Evolutionary conservation across 164 flowering plant genomes (phyloP).

Genomic region (Magnolia sinica): DNA sequence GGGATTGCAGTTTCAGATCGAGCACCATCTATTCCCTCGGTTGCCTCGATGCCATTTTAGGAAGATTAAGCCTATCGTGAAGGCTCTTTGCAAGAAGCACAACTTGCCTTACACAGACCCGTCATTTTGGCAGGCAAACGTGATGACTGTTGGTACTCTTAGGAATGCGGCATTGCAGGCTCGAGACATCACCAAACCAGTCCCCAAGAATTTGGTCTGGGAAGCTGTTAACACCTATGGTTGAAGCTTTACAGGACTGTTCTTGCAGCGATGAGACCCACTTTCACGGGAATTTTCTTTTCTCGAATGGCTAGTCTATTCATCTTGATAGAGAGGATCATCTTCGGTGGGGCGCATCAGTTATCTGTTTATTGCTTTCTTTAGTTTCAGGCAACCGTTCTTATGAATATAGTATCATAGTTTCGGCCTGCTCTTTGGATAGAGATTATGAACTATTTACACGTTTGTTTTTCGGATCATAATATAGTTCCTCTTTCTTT

Average conservation of each 20-base stretch:
- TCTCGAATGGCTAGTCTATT: not conserved
- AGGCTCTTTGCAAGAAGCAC: slow-evolving; percentile 66
- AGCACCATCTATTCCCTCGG: slow-evolving; percentile 69
- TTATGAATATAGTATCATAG: not conserved
- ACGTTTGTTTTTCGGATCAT: not conserved
- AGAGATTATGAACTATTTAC: not conserved
- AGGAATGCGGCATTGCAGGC: slow-evolving; percentile 61
- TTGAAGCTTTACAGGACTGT: slow-evolving; percentile 17
- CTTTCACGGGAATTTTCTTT: not conserved
- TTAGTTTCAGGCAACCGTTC: not conserved
- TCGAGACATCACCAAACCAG: slow-evolving; percentile 37
- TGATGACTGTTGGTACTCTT: slow-evolving; percentile 41
- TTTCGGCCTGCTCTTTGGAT: not conserved
- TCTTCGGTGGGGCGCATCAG: not conserved
- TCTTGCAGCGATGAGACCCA: not conserved
- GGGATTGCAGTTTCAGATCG: slow-evolving; percentile 66
- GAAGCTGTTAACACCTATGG: slow-evolving; percentile 74
- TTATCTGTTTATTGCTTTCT: too few species aligned
- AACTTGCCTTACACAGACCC: slow-evolving; percentile 49
- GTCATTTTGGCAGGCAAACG: slow-evolving; percentile 54
- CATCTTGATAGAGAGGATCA: not conserved
- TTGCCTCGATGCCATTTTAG: slow-evolving; percentile 63
- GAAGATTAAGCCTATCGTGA: slow-evolving; percentile 46
- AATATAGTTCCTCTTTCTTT: not conserved
- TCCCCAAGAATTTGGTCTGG: slow-evolving; percentile 56